Conservation (phyloP, 1,284 basidiomycete genomes). For the Ceratobasidium sp. region DNA sequence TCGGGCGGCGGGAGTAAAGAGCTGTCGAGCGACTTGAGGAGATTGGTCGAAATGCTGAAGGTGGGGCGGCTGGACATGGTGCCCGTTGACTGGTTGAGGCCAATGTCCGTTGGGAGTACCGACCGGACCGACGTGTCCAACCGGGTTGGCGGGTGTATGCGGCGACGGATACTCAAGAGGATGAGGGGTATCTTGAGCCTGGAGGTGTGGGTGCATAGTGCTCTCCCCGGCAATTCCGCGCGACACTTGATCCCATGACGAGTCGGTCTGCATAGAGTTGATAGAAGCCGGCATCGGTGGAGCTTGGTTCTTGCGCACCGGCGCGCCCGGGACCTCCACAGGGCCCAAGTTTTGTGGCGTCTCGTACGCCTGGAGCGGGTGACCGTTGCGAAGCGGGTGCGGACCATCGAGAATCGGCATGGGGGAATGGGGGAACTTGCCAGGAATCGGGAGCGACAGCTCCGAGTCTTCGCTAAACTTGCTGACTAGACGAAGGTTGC, state of each 20-base stretch:
- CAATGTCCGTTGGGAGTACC: conserved; percentile 5
- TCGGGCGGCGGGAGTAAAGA: neutral
- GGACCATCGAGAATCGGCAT: neutral
- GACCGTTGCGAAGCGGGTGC: conserved; percentile 31
- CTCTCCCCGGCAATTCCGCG: conserved; percentile 21
- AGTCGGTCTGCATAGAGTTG: conserved; percentile 39
- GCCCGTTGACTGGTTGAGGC: conserved; percentile 14
- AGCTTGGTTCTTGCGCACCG: conserved; percentile 14
- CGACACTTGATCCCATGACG: conserved; percentile 36
- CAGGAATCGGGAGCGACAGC: conserved; percentile 20
- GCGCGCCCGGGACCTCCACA: conserved; percentile 18
- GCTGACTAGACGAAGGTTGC: conserved; percentile 25
- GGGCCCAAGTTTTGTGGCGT: conserved; percentile 8
- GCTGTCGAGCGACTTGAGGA: conserved; percentile 25
- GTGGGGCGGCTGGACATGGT: conserved; percentile 14
- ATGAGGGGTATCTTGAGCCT: conserved; percentile 3
- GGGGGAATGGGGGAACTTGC: conserved; percentile 26
- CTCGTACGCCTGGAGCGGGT: conserved; percentile 30
- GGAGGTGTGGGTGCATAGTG: conserved; percentile 31
- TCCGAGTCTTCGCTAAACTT: conserved; percentile 34
- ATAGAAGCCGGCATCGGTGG: conserved; percentile 11
- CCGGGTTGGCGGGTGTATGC: conserved; percentile 36
- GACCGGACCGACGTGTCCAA: neutral
- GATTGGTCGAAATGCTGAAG: conserved; percentile 22
- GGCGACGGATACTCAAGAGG: conserved; percentile 10